Percentiles rank a stretch among this genome's conserved stretches.
These are phyloP conservation scores for Amanita brunnescens DNA, from an alignment of 768 basidiomycete species.

Conservation along the genomic window DNA sequence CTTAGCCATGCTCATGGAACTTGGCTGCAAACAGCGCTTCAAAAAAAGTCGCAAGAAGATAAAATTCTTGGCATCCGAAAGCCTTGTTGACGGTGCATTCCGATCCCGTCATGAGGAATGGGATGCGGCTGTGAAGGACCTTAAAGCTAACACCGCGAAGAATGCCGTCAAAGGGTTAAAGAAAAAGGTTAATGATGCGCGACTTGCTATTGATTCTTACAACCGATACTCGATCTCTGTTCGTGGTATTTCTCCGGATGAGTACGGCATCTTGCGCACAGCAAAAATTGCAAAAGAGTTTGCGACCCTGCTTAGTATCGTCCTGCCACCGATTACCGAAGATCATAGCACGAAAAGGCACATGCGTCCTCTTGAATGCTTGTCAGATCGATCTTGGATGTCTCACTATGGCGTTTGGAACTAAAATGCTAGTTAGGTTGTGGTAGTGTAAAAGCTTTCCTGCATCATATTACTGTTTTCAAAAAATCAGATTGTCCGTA, in stretches of 20 bases:
- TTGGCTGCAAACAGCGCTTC: not conserved
- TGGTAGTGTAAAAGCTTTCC: not conserved
- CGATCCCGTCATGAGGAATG: not conserved
- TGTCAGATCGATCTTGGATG: not conserved
- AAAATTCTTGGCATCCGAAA: not conserved
- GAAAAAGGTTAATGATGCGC: not conserved
- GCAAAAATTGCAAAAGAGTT: not conserved
- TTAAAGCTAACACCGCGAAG: not conserved
- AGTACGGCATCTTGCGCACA: not conserved
- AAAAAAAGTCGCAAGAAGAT: not conserved
- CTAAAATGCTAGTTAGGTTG: not conserved
- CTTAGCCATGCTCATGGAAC: conserved; percentile 9
- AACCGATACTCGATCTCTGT: not conserved
- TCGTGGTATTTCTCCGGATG: conserved; percentile 1
- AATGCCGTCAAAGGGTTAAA: not conserved
- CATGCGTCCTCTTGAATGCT: not conserved
- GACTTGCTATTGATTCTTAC: not conserved
- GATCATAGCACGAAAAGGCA: not conserved
- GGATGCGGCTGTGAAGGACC: not conserved
- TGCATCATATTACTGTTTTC: no score
- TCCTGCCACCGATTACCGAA: not conserved
- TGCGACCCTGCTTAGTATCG: not conserved
- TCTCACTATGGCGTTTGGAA: not conserved
- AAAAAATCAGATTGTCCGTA: no score
- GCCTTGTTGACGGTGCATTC: not conserved